phyloP scores from a whole-genome alignment of 176 grass and related monocot genomes.

The Bromus sterilis region DNA sequence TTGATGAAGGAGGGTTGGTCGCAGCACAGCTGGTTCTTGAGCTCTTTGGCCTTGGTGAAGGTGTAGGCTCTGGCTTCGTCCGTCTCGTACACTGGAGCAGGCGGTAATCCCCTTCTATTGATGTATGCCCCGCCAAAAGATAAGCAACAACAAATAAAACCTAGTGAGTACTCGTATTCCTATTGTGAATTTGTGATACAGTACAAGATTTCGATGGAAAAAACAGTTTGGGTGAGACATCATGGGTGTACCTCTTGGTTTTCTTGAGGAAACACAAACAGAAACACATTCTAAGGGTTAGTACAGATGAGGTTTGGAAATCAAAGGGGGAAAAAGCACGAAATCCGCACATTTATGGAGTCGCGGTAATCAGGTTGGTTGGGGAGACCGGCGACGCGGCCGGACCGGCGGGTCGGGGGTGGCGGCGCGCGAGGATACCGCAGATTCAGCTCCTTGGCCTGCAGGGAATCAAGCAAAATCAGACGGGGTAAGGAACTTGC shows the following conservation, averaged over 20 bases:
- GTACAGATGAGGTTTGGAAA: no score
- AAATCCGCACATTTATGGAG: no score
- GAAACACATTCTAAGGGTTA: no score
- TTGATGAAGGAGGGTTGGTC: slow-evolving; percentile 44
- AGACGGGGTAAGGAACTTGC: not conserved
- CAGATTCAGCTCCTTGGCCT: slow-evolving; percentile 43
- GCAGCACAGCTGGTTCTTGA: slow-evolving; percentile 31
- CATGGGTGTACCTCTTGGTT: no score
- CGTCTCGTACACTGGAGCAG: slow-evolving; percentile 31
- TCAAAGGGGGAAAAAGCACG: no score
- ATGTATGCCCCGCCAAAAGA: not conserved
- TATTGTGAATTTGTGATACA: no score
- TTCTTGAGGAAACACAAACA: no score
- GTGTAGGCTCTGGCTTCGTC: not conserved
- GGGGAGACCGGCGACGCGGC: slow-evolving; percentile 36
- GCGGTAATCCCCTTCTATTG: not conserved
- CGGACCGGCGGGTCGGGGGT: slow-evolving; percentile 34
- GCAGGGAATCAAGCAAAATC: not conserved
- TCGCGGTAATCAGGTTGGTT: slow-evolving; percentile 28
- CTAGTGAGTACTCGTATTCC: no score
- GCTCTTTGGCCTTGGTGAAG: slow-evolving; percentile 37
- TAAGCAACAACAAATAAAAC: not conserved
- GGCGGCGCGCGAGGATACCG: slow-evolving; percentile 19
- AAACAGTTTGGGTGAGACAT: no score
- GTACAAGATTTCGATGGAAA: no score